Percentiles rank a stretch among this genome's conserved stretches.
Evolutionary conservation across 768 basidiomycete genomes (phyloP).

Genomic region (Mycena chlorophos): DNA sequence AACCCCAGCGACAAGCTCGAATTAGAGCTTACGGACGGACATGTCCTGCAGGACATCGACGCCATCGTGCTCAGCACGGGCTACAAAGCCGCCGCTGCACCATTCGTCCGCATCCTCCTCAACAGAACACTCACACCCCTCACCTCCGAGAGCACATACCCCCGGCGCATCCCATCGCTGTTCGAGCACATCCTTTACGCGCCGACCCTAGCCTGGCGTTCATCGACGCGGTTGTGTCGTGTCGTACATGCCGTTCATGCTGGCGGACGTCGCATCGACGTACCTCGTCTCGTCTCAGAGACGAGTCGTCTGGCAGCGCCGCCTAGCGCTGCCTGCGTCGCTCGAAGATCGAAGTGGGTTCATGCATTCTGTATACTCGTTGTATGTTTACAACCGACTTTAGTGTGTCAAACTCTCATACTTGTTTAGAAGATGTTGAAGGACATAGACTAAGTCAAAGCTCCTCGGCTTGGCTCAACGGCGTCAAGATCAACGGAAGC

Average conservation of each 20-base stretch:
- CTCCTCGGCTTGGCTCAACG: too few relatives aligned
- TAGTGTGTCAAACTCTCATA: too few relatives aligned
- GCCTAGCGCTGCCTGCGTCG: too few relatives aligned
- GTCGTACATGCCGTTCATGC: conserved; percentile 47
- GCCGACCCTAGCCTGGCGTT: conserved; percentile 48
- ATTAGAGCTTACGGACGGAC: conserved; percentile 40
- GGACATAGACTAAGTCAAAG: too few relatives aligned
- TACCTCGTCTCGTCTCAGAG: too few relatives aligned
- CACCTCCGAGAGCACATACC: conserved; percentile 28
- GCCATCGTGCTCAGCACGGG: conserved; percentile 48
- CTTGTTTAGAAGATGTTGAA: too few relatives aligned
- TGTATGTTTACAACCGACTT: too few relatives aligned
- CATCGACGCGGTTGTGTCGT: conserved; percentile 41
- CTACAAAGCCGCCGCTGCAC: conserved; percentile 40
- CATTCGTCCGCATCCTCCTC: conserved; percentile 40
- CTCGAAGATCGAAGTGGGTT: too few relatives aligned
- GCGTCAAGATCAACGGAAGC: too few relatives aligned
- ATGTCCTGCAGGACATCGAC: conserved; percentile 41
- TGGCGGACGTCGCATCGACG: conserved; percentile 50
- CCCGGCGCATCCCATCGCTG: conserved; percentile 44
- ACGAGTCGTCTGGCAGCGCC: too few relatives aligned
- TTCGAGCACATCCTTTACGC: conserved; percentile 50
- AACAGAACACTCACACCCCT: conserved; percentile 26
- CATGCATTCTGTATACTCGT: too few relatives aligned
- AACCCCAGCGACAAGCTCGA: conserved; percentile 29